These are phyloP conservation scores for Ascocoryne sarcoides DNA, from an alignment of 2,329 filamentous ascomycete genomes.

Conservation along the genomic window DNA sequence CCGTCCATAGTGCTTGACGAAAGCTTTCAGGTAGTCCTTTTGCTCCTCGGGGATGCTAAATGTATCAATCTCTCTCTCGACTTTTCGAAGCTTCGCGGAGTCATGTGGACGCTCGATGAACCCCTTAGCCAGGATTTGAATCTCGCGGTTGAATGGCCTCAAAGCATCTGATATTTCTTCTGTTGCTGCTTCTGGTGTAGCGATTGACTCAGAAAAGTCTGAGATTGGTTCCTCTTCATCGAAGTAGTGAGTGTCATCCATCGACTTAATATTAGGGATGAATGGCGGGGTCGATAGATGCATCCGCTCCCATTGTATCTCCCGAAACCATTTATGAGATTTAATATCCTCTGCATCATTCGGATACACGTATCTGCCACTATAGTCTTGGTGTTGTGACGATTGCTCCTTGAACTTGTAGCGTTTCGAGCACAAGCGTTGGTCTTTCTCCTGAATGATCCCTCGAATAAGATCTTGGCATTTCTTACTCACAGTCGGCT, in stretches of 20 bases:
- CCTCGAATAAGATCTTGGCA: conserved; percentile 70
- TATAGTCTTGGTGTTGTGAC: conserved; percentile 29
- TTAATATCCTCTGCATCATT: conserved; percentile 89
- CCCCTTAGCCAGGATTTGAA: conserved; percentile 25
- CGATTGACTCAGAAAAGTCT: conserved; percentile 45
- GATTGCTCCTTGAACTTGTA: conserved; percentile 59
- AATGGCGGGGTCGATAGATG: conserved; percentile 69
- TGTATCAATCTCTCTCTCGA: conserved; percentile 28
- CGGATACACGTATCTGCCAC: conserved; percentile 62
- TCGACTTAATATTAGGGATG: conserved; percentile 59
- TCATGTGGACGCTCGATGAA: conserved; percentile 28
- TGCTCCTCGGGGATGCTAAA: conserved; percentile 26
- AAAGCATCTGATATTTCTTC: conserved; percentile 26
- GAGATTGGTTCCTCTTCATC: conserved; percentile 70
- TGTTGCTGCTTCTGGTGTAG: conserved; percentile 9
- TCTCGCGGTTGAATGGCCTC: conserved; percentile 27
- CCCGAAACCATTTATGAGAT: conserved; percentile 74
- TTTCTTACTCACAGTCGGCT: conserved; percentile 54
- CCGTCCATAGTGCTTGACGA: conserved; percentile 27
- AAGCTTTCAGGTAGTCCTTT: conserved; percentile 28
- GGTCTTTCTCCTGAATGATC: conserved; percentile 65
- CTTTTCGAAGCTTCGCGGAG: conserved; percentile 22
- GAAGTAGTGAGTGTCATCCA: conserved; percentile 81
- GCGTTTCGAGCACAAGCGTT: conserved; percentile 64
- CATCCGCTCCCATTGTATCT: conserved; percentile 68